Evolutionary conservation across 805 yeast species (phyloP).

Genomic region (Starmerella bacillaris): DNA sequence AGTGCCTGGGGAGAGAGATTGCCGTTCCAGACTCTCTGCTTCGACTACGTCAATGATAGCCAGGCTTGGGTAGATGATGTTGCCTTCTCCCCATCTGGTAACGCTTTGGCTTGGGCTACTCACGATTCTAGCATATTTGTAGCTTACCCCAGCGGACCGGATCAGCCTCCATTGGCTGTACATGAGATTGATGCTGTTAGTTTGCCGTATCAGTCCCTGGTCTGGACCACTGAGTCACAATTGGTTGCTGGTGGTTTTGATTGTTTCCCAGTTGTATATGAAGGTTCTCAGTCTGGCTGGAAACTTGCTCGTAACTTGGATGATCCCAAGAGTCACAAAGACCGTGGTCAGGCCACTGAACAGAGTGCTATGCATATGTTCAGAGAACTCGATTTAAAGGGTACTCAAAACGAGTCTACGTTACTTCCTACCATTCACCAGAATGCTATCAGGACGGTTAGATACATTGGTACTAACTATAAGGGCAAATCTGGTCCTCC

Average conservation of each 20-base stretch:
- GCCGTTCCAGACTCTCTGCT: slow-evolving; percentile 83
- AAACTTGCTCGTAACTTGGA: slow-evolving; percentile 40
- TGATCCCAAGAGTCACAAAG: slow-evolving; percentile 28
- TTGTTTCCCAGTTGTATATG: slow-evolving; percentile 73
- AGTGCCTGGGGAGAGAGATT: slow-evolving; percentile 86
- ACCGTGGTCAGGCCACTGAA: slow-evolving; percentile 34
- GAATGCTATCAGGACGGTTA: slow-evolving; percentile 59
- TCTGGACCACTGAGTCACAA: slow-evolving; percentile 48
- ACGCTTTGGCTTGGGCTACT: slow-evolving; percentile 60
- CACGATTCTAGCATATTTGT: slow-evolving; percentile 76
- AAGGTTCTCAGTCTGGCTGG: slow-evolving; percentile 52
- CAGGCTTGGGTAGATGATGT: slow-evolving; percentile 91
- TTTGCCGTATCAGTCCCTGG: slow-evolving; percentile 63
- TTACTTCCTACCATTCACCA: slow-evolving; percentile 67
- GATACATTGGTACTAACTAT: slow-evolving; percentile 21
- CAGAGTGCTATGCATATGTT: slow-evolving; percentile 61
- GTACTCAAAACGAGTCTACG: slow-evolving; percentile 36
- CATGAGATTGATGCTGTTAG: slow-evolving; percentile 43
- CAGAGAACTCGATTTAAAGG: slow-evolving; percentile 87
- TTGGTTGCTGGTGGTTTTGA: slow-evolving; percentile 82
- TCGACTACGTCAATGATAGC: slow-evolving; percentile 50
- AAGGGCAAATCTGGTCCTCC: slow-evolving; percentile 18
- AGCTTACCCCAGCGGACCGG: slow-evolving; percentile 57
- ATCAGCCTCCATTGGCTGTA: slow-evolving; percentile 44
- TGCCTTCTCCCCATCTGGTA: slow-evolving; percentile 62